Base-by-base conservation (phyloP, 257 asterid genomes). In the Solanum corneliomulleri region DNA sequence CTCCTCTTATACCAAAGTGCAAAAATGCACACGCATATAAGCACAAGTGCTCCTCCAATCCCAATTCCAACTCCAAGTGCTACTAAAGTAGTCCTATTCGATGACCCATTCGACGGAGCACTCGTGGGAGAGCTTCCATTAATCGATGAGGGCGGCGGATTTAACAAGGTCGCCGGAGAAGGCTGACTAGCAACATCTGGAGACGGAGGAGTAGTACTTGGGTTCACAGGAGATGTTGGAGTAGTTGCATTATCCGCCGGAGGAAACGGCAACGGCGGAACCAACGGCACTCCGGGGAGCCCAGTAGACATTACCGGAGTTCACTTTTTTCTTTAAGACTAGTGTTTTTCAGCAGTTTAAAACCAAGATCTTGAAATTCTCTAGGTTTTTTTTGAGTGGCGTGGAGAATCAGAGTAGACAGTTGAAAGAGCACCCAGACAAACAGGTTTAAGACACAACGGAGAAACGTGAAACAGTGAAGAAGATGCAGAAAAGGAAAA, bases 1-100 rank as follows among this genome's bases (percentile, higher is more conserved):
- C 91, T 91, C 91, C 94, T 91, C 90, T 86, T 93, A 89, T 93
- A 92, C 98, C 96, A 96, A 89, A 95, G 72, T 66, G 92, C 91
- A 41, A 93, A 93, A 85, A 95, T 89, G 66, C 94, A 91, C 86
- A 96, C 97, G 87, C 92, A 93, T 35, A 93, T 84, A 88, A 96
- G 93, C 93, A 94, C 95, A 80, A 94, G 44, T 58, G 92, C 85
- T 41, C 96, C 98, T 68, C 99, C 99, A 56, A 96, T 93, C 77
- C 98, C 99, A 87, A 95, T 94, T 88, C 99, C 99, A 42, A 91
- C 94, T 47, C 95, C 97, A 62, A 96, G 91, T 69, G 98, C 98
- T 90, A 95, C 64, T 87, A 94, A 86, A 9, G 96, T 90, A 72
- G 90, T 85, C 21, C 15, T 90, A 49, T 44, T 89, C 18, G 84